Percentiles rank a stretch among this genome's conserved stretches.
phyloP scores from a whole-genome alignment of 208 protist genomes.

The Trichomonas tenax region DNA sequence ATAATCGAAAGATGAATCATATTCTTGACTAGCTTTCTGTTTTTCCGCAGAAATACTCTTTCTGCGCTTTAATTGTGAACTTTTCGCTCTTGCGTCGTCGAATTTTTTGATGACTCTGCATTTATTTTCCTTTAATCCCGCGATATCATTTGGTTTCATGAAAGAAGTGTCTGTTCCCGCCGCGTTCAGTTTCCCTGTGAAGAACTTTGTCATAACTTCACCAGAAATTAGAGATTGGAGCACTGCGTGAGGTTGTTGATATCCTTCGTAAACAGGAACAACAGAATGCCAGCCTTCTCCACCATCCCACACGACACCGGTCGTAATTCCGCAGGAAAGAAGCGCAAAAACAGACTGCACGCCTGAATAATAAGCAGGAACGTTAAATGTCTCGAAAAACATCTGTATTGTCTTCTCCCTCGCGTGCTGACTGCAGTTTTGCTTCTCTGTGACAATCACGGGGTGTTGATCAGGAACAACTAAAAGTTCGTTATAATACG shows the following conservation, averaged over 20 bases:
- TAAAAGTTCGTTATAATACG: constrained; percentile 90
- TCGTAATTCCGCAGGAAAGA: constrained; percentile 47
- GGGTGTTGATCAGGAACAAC: constrained; percentile 23
- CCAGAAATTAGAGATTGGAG: constrained; percentile 7
- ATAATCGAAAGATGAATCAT: constrained; percentile 46
- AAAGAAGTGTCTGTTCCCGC: neutral
- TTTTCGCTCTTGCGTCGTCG: neutral
- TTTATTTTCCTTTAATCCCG: constrained; percentile 28
- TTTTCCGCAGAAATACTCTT: constrained; percentile 30
- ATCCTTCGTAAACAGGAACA: constrained; percentile 50
- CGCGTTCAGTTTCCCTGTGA: neutral
- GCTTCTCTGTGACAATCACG: constrained; percentile 27
- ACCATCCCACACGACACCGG: constrained; percentile 72
- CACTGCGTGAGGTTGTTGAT: neutral
- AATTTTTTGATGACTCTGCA: constrained; percentile 14
- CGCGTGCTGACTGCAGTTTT: constrained; percentile 5
- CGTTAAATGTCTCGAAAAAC: constrained; percentile 31
- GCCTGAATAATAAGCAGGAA: constrained; percentile 25
- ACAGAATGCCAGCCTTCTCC: constrained; percentile 84
- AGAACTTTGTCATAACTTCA: constrained; percentile 18
- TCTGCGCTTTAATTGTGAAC: constrained; percentile 23
- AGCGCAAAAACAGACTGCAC: constrained; percentile 25
- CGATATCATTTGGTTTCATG: constrained; percentile 26
- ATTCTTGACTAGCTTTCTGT: neutral
- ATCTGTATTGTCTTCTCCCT: constrained; percentile 31